phyloP scores from a whole-genome alignment of 257 asterid genomes.

The Primulina eburnea region DNA sequence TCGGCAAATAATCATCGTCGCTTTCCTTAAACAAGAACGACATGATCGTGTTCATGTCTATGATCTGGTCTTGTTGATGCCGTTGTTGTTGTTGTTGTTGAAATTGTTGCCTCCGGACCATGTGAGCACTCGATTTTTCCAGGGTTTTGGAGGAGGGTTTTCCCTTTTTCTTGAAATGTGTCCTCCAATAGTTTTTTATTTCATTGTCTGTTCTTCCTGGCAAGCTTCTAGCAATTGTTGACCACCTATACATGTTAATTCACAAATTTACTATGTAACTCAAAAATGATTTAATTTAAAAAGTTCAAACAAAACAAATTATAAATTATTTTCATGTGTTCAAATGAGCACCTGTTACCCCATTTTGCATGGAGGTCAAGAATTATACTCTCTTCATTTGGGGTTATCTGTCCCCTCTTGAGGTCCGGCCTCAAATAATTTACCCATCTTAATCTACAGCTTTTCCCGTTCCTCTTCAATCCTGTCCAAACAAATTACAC shows the following conservation, averaged over 20 bases:
- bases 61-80: conserved; percentile 31
- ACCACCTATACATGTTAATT: conserved; percentile 58
- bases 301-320: not conserved
- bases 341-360: conserved; percentile 73
- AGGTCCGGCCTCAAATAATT: conserved; percentile 93
- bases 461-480: conserved; percentile 84
- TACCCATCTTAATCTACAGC: conserved; percentile 94
- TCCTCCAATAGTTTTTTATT: conserved; percentile 83
- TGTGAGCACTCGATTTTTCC: conserved; percentile 44
- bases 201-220: conserved; percentile 86
- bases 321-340: no score
- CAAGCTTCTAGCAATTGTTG: conserved; percentile 77
- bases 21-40: conserved; percentile 37
- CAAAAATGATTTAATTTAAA: not conserved
- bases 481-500: conserved; percentile 33
- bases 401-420: conserved; percentile 88
- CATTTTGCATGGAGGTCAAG: conserved; percentile 77
- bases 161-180: conserved; percentile 71
- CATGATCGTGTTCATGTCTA: conserved; percentile 42
- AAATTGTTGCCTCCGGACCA: conserved; percentile 61
- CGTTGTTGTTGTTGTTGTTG: conserved; percentile 52
- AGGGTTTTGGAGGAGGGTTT: conserved; percentile 32
- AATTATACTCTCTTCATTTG: conserved; percentile 71
- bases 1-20: conserved; percentile 23
- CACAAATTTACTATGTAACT: not conserved